phyloP scores from a whole-genome alignment of 1,139 yeast genomes.

The Geotrichum cucujoidarum region DNA sequence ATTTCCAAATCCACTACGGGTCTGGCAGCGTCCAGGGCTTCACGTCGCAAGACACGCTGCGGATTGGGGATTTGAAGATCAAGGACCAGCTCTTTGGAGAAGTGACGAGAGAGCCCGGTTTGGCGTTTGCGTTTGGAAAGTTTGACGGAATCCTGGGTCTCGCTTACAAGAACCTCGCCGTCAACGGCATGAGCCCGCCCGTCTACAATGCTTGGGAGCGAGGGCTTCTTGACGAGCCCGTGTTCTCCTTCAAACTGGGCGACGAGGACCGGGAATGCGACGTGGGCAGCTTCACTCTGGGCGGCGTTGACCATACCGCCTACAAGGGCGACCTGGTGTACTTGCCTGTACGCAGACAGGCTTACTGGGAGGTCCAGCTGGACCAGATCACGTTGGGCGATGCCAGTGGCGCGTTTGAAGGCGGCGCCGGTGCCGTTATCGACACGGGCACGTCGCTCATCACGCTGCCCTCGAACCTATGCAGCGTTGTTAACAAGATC shows the following conservation, averaged over 20 bases:
- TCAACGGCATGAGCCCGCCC: slow-evolving; percentile 86
- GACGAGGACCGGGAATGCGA: slow-evolving; percentile 59
- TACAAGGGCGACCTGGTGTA: slow-evolving; percentile 81
- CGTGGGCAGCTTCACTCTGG: slow-evolving; percentile 84
- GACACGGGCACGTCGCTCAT: slow-evolving; percentile 97
- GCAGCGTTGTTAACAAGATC: slow-evolving; percentile 89
- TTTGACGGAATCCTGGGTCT: slow-evolving; percentile 96
- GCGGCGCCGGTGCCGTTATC: slow-evolving; percentile 88
- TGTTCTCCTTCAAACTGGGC: slow-evolving; percentile 87
- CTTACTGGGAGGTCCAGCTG: slow-evolving; percentile 97
- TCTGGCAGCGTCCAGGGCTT: slow-evolving; percentile 90
- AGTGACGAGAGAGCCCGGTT: slow-evolving; percentile 94
- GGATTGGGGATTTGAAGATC: slow-evolving; percentile 77
- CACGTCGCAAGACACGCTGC: slow-evolving; percentile 75
- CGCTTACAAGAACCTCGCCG: slow-evolving; percentile 88
- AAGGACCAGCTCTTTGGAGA: slow-evolving; percentile 92
- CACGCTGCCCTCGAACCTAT: slow-evolving; percentile 89
- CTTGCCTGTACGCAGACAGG: slow-evolving; percentile 98
- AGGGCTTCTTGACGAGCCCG: slow-evolving; percentile 75
- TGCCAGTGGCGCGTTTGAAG: slow-evolving; percentile 70
- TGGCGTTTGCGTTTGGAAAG: slow-evolving; percentile 96
- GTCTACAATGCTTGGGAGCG: slow-evolving; percentile 78
- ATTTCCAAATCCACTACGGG: slow-evolving; percentile 82
- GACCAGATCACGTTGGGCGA: slow-evolving; percentile 88
- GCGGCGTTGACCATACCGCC: slow-evolving; percentile 77